Evolutionary conservation across 75 land plant genomes (phyloP).

Genomic region (Cryptomeria japonica): DNA sequence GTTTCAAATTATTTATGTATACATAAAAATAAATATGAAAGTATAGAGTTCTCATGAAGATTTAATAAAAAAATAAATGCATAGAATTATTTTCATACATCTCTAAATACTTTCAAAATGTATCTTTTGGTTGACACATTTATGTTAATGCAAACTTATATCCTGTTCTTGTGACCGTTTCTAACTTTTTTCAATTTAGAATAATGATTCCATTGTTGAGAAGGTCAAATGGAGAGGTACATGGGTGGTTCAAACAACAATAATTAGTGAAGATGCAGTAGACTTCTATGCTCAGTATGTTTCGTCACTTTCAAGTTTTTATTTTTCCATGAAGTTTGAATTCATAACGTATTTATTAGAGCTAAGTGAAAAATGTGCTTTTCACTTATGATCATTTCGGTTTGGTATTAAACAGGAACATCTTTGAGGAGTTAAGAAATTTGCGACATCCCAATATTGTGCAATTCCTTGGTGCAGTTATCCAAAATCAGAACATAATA

Average conservation of each 20-base stretch:
- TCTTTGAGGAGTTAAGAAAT: conserved; percentile 32
- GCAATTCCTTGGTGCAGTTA: conserved; percentile 71
- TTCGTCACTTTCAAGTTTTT: neutral
- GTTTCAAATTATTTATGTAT: neutral
- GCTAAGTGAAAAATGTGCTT: neutral
- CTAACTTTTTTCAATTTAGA: conserved; percentile 13
- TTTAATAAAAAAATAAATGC: neutral
- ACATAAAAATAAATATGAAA: neutral
- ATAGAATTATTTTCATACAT: neutral
- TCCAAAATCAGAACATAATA: conserved; percentile 40
- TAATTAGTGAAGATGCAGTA: conserved; percentile 17
- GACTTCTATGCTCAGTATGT: conserved; percentile 14
- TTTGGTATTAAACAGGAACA: neutral
- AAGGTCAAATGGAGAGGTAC: conserved; percentile 55
- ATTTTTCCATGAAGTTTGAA: neutral
- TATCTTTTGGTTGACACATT: neutral
- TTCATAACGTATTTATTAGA: neutral
- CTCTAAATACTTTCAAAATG: neutral
- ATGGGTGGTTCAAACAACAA: conserved; percentile 45
- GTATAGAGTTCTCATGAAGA: neutral
- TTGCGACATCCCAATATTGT: conserved; percentile 71
- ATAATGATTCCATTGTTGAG: conserved; percentile 23
- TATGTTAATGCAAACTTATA: neutral
- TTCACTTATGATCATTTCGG: neutral
- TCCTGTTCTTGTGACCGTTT: neutral